Evolutionary conservation across 2,329 filamentous ascomycete species (phyloP), one percentile per base, ranked within the genome.

Genomic region (Colletotrichum abscissum): DNA sequence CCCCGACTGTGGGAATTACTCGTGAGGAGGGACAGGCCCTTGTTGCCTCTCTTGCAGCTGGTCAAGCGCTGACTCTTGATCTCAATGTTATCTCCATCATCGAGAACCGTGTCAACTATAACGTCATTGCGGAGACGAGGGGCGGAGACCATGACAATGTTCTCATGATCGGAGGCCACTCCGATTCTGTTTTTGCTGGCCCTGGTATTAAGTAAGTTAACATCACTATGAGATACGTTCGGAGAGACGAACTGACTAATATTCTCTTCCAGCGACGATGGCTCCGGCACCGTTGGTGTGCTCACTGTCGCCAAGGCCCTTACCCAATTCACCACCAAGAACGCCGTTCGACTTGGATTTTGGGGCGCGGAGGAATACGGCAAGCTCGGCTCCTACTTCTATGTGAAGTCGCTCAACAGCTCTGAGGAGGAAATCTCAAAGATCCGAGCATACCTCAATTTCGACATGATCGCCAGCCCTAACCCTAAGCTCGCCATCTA

Each of bases 401-500:
- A 89, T 78, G 82, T 88, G 67, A 83, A 82, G 76, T 76, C 77
- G 54, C 75, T 85, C 75, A 83, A 84, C 77, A 55, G 75, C 16
- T 82, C 83, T 14, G 83, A 87, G 52, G 79, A 81, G 0, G 87
- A 89, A 77, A 79, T 88, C 9, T 74, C 82, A 77, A 87, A 87
- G 81, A 86, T 89, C 74, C 81, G 87, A 14, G 82, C 87, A 26
- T 89, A 89, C 78, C 86, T 89, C 81, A 88, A 90, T 82, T 89
- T 88, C 68, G 88, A 90, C 77, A 89, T 90, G 88, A 85, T 86
- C 74, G 84, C 84, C 59, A 85, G 82, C 75, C 86, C 86, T 30
- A 89, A 89, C 81, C 88, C 84, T 74, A 80, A 86, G 46, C 85
- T 86, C 72, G 85, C 85, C 74, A 88, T 91, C 75, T 94, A 91